Percentiles rank a stretch among this genome's conserved stretches.
These are phyloP conservation scores for Climacium dendroides DNA, from an alignment of 225 moss, liverwort and hornwort genomes.

Conservation along the genomic window DNA sequence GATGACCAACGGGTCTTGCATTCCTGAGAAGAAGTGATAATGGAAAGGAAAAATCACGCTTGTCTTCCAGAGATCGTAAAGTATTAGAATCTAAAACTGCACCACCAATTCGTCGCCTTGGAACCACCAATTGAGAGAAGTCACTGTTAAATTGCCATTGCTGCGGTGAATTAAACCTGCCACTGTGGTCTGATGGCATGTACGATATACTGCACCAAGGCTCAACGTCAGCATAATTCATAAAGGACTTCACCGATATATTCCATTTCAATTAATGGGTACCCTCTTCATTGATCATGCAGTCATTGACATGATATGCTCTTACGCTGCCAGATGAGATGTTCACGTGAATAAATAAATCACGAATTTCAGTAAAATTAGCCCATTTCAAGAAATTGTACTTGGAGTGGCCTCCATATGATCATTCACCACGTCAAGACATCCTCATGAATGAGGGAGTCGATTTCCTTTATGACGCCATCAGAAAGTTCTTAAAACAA, in stretches of 20 bases:
- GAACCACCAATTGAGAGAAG: conserved; percentile 59
- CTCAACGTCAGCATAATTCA: neutral
- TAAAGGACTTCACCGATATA: neutral
- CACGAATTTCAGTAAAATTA: neutral
- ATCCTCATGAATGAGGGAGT: neutral
- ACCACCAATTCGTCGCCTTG: conserved; percentile 78
- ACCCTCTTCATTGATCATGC: neutral
- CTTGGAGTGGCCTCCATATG: neutral
- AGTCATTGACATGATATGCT: neutral
- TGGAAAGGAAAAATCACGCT: conserved; percentile 36
- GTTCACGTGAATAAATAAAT: too few species aligned
- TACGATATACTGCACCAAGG: conserved; percentile 39
- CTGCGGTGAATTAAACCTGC: conserved; percentile 41
- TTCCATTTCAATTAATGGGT: neutral
- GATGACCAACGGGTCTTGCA: conserved; percentile 75
- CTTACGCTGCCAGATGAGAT: neutral
- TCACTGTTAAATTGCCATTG: conserved; percentile 67
- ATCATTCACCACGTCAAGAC: neutral
- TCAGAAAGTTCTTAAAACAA: neutral
- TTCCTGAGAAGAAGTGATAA: conserved; percentile 62
- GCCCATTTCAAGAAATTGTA: neutral
- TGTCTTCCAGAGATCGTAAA: conserved; percentile 62
- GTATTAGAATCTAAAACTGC: conserved; percentile 63
- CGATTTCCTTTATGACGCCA: neutral
- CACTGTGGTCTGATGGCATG: conserved; percentile 31